phyloP scores from a whole-genome alignment of 1,139 yeast species.

The Blastobotrys illinoisensis region DNA sequence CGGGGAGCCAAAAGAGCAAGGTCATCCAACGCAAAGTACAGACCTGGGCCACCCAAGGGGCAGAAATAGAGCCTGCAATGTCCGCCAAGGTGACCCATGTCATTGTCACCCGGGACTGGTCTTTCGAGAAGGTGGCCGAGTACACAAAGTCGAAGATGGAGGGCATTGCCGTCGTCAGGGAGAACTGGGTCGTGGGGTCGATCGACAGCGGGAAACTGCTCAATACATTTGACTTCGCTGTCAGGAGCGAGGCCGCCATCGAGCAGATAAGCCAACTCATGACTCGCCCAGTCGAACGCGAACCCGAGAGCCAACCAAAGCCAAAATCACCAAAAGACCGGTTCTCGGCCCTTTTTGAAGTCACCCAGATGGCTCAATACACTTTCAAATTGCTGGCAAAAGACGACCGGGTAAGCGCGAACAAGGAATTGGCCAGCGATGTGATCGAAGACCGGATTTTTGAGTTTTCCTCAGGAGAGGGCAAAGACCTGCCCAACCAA shows the following conservation, averaged over 20 bases:
- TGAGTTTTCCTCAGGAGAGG: neutral
- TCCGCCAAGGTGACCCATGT: slow-evolving; percentile 4
- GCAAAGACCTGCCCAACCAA: neutral
- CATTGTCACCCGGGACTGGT: slow-evolving; percentile 3
- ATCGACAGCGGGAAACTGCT: neutral
- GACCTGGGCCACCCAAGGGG: slow-evolving; percentile 4
- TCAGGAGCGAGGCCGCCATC: neutral
- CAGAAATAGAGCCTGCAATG: neutral
- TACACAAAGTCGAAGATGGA: neutral
- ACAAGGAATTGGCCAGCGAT: neutral
- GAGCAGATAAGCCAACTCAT: neutral
- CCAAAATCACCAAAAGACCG: neutral
- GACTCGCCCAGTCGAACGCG: neutral
- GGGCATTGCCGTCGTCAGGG: neutral
- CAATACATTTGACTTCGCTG: neutral
- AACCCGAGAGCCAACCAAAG: neutral
- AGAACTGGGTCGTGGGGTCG: neutral
- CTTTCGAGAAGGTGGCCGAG: neutral
- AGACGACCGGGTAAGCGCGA: neutral
- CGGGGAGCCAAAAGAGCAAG: neutral
- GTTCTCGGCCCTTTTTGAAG: neutral
- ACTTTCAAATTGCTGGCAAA: neutral
- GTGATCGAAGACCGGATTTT: neutral
- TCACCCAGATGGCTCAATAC: neutral
- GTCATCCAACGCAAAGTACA: slow-evolving; percentile 3